Conservation (phyloP, 345 rosid species). For the Punica granatum region DNA sequence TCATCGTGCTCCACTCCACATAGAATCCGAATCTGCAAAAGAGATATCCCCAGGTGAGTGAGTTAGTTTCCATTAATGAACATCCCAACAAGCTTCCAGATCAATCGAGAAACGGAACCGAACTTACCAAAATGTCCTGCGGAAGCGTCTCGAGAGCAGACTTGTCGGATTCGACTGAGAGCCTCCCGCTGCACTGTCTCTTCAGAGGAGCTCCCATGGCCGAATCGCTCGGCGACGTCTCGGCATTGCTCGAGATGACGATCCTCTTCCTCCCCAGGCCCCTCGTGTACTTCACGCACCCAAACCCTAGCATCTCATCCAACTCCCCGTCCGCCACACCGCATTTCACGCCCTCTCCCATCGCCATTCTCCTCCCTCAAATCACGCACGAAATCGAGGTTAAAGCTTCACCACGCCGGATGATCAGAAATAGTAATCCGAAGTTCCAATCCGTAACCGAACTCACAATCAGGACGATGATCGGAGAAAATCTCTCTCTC, state of each 20-base stretch:
- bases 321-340: conserved; percentile 25
- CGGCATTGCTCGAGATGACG: conserved; percentile 27
- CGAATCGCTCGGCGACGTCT: conserved; percentile 14
- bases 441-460: background rate
- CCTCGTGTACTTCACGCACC: conserved; percentile 37
- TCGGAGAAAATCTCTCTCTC: background rate
- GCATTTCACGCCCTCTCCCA: conserved; percentile 43
- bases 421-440: background rate
- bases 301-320: conserved; percentile 28
- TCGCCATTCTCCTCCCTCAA: conserved; percentile 7
- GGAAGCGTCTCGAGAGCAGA: conserved; percentile 63
- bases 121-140: conserved; percentile 59
- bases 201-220: conserved; percentile 30
- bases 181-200: conserved; percentile 39
- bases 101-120: background rate
- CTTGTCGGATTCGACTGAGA: conserved; percentile 16
- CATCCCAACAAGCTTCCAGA: conserved; percentile 2
- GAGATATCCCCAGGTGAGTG: background rate
- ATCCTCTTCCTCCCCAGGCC: conserved; percentile 76
- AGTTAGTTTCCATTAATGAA: background rate
- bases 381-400: background rate
- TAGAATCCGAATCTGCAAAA: conserved; percentile 50
- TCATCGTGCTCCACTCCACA: conserved; percentile 69
- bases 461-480: background rate
- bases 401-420: background rate